phyloP scores from a whole-genome alignment of 495 filamentous ascomycete species.

The Aspergillus olivimuriae region DNA sequence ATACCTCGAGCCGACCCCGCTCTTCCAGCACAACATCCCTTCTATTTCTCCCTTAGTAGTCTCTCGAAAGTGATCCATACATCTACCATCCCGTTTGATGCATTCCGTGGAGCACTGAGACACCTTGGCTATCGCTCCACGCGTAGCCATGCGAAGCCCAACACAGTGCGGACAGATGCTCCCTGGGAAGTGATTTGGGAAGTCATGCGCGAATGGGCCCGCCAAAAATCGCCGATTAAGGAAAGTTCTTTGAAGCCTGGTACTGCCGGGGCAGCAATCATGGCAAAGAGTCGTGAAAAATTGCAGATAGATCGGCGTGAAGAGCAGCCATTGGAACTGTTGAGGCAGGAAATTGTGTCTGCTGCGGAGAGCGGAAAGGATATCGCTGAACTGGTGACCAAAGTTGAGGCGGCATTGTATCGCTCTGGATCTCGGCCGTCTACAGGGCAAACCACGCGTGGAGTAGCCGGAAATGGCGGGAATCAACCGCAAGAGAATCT shows the following conservation, averaged over 20 bases:
- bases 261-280: conserved; percentile 63
- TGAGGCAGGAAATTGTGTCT: conserved; percentile 32
- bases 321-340: conserved; percentile 16
- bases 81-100: conserved; percentile 61
- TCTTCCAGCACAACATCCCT: conserved; percentile 63
- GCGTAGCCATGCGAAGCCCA: conserved; percentile 78
- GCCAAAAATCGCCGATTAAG: conserved; percentile 69
- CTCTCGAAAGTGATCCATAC: conserved; percentile 72
- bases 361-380: conserved; percentile 31
- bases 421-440: conserved; percentile 27
- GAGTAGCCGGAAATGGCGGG: neutral
- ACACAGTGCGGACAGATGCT: conserved; percentile 86
- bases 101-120: conserved; percentile 71
- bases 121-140: conserved; percentile 74
- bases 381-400: conserved; percentile 31
- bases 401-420: conserved; percentile 43
- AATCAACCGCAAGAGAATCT: too few species aligned
- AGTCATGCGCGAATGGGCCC: conserved; percentile 84
- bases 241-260: conserved; percentile 58
- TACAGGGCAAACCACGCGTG: conserved; percentile 9
- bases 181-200: conserved; percentile 88
- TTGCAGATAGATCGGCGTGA: conserved; percentile 13
- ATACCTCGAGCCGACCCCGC: conserved; percentile 46
- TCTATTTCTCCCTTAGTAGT: conserved; percentile 72
- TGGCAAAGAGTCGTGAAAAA: conserved; percentile 37